Evolutionary conservation across 352 stramenopile species (phyloP), one percentile per base, ranked within the genome.

Genomic region (Pythium dissimile): DNA sequence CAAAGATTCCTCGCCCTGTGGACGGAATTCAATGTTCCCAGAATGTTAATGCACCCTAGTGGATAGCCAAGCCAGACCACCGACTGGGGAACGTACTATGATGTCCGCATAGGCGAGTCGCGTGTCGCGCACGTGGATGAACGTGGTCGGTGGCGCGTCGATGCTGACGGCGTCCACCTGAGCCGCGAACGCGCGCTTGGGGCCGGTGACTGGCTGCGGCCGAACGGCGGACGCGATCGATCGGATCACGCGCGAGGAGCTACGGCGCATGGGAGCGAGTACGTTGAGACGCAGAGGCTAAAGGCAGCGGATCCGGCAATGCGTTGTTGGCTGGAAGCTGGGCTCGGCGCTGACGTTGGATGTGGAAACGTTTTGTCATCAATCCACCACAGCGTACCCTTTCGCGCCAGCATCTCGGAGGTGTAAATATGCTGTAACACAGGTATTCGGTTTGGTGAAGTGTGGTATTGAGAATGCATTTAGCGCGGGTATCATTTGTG

Each of bases 71-170:
- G 24, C 26, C 5, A 31, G 5, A 50, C 6, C 39, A 46, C 21
- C 21, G 27, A 39, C 3, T 42, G 4, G 32, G 5, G 2, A 13
- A 54, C 57, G 6, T 42, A 65, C 57, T 11, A 84, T 59, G 53
- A 77, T 77, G n/a, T 80, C 73, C 9, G 71, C 62, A 62, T 75
- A 80, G 7, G 72, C 69, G 58, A 76, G 42, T 13, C 73, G 71
- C 26, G 67, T 79, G 59, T 72, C 66, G 27, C 64, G 60, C 39
- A 65, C 58, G 10, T 49, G 23, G 11, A 66, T n/a, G 12, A 51
- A 58, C 52, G 51, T 56, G 11, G 44, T 41, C 43, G 51, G 37
- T 27, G 50, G 49, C 26, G 43, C 23, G 39, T 59, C 58, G 10
- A 50, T 28, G 5, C 44, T 57, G 37, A 67, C 26, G 18, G 59